Percentiles rank a stretch among this genome's conserved stretches.
Evolutionary conservation across 805 yeast species (phyloP).

Genomic region (Jamesozyma jinghongensis): DNA sequence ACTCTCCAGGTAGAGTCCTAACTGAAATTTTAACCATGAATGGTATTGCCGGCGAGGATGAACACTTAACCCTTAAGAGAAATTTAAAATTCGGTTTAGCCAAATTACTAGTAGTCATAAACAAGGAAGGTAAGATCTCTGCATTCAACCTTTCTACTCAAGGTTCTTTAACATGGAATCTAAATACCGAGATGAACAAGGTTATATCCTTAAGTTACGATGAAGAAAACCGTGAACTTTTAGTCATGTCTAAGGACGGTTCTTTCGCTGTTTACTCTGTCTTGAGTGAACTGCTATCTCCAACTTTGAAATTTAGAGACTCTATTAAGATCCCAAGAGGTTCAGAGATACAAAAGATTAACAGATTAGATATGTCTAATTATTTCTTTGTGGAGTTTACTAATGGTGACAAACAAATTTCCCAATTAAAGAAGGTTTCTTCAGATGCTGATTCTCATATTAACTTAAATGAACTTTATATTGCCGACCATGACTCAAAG

Average conservation of each 20-base stretch:
- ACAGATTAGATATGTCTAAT: slow-evolving; percentile 5
- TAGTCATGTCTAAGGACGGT: slow-evolving; percentile 28
- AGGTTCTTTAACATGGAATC: slow-evolving; percentile 36
- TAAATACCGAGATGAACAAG: slow-evolving; percentile 17
- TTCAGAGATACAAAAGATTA: slow-evolving; percentile 1
- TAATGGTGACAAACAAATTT: slow-evolving; percentile 9
- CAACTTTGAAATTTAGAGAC: slow-evolving; percentile 1
- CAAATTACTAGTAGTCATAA: slow-evolving; percentile 36
- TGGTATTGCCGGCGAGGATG: slow-evolving; percentile 11
- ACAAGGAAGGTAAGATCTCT: slow-evolving; percentile 34
- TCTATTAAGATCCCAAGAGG: neutral
- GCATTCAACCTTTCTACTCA: slow-evolving; percentile 35
- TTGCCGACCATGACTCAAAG: slow-evolving; percentile 16
- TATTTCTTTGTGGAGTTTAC: slow-evolving; percentile 13
- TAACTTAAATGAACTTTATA: slow-evolving; percentile 7
- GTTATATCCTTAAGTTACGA: slow-evolving; percentile 18
- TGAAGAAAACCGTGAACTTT: slow-evolving; percentile 11
- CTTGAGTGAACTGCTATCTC: slow-evolving; percentile 3
- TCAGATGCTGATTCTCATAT: neutral
- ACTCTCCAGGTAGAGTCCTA: slow-evolving; percentile 17
- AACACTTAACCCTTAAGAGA: slow-evolving; percentile 6
- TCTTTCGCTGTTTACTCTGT: slow-evolving; percentile 1
- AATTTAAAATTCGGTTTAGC: slow-evolving; percentile 38
- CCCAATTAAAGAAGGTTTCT: slow-evolving; percentile 4
- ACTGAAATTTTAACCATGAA: slow-evolving; percentile 10